Conservation (phyloP, 352 stramenopile species). For the Globisporangium recalcitrans region DNA sequence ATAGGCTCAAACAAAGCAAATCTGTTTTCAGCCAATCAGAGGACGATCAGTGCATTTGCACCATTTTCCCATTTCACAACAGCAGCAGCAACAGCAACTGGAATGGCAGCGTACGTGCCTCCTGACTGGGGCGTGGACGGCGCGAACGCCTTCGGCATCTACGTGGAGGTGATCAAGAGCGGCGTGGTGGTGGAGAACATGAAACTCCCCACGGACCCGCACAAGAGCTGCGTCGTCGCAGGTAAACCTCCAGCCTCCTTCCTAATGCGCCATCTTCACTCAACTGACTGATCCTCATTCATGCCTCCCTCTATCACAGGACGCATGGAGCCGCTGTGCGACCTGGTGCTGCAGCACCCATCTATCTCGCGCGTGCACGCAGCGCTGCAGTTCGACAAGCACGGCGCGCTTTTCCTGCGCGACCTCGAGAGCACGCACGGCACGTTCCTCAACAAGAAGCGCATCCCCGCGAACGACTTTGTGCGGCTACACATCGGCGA, state of each 20-base stretch:
- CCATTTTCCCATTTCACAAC: not conserved
- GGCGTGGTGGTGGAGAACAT: constrained; percentile 50
- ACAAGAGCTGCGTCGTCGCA: constrained; percentile 41
- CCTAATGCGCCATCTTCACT: not conserved
- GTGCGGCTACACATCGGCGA: constrained; percentile 73
- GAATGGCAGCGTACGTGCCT: constrained; percentile 35
- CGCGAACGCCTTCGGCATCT: constrained; percentile 47
- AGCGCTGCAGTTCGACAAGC: constrained; percentile 58
- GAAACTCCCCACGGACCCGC: constrained; percentile 23
- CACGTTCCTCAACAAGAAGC: constrained; percentile 83
- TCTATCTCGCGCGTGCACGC: constrained; percentile 78
- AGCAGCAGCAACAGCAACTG: not conserved
- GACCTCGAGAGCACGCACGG: constrained; percentile 81
- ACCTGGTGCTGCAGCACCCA: constrained; percentile 66
- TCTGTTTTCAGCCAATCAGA: not conserved
- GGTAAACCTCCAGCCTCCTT: not conserved
- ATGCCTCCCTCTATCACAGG: constrained; percentile 16
- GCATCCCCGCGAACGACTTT: constrained; percentile 38
- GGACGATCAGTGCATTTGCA: not conserved
- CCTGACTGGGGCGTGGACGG: constrained; percentile 46
- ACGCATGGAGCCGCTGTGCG: constrained; percentile 55
- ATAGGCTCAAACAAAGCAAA: not conserved
- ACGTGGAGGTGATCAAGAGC: constrained; percentile 66
- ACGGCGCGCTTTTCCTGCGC: constrained; percentile 62
- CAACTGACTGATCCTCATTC: not conserved